A percentile compares a stretch with the other conserved stretches of the same genome.
phyloP scores from a whole-genome alignment of 805 yeast species.

The Lipomyces anomalus region DNA sequence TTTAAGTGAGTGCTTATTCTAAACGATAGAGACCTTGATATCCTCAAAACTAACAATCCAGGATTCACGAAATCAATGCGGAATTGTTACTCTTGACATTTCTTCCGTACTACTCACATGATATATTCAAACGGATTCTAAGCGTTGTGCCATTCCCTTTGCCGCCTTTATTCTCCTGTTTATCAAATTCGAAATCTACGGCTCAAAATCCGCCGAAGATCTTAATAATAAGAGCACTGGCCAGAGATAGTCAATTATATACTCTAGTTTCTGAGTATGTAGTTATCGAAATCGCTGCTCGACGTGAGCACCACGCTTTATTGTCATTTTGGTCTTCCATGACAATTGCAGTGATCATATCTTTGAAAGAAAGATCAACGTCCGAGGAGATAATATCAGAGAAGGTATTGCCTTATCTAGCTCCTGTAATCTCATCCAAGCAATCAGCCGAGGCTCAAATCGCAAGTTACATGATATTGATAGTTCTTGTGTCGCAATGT shows the following conservation, averaged over 20 bases:
- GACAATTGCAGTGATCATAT: slow-evolving; percentile 61
- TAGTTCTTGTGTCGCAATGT: slow-evolving; percentile 70
- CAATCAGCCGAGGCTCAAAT: slow-evolving; percentile 56
- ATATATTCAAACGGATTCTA: slow-evolving; percentile 69
- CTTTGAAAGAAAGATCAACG: slow-evolving; percentile 43
- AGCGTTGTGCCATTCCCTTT: slow-evolving; percentile 59
- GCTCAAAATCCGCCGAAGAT: slow-evolving; percentile 59
- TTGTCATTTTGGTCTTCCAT: slow-evolving; percentile 74
- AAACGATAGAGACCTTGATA: background rate
- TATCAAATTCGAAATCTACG: slow-evolving; percentile 58
- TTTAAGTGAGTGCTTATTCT: slow-evolving; percentile 37
- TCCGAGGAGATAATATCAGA: slow-evolving; percentile 35
- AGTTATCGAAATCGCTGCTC: slow-evolving; percentile 45
- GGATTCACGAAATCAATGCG: slow-evolving; percentile 72
- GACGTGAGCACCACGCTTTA: slow-evolving; percentile 59
- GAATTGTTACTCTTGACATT: slow-evolving; percentile 66
- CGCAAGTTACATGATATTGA: slow-evolving; percentile 74
- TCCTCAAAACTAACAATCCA: background rate
- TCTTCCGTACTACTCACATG: slow-evolving; percentile 72
- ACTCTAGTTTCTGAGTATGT: slow-evolving; percentile 58
- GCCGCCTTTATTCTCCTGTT: slow-evolving; percentile 76
- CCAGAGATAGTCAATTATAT: slow-evolving; percentile 55
- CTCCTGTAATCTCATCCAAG: slow-evolving; percentile 29
- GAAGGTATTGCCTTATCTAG: slow-evolving; percentile 31
- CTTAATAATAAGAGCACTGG: slow-evolving; percentile 65